Evolutionary conservation across 495 filamentous ascomycete species (phyloP), one percentile per base, ranked within the genome.

Genomic region (Penicillium ochrochloron): DNA sequence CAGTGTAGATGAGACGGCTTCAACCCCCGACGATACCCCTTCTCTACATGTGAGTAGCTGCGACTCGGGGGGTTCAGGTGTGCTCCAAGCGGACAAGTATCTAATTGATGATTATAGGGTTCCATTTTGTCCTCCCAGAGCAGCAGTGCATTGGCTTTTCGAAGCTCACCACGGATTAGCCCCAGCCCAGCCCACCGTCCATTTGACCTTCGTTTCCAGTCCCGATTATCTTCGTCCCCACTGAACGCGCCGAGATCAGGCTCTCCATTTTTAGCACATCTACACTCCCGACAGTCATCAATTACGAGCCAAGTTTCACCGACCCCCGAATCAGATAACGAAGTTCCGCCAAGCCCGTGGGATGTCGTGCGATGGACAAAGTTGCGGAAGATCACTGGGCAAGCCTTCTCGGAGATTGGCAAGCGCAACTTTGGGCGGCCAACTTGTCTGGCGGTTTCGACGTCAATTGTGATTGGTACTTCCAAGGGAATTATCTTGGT

Each of bases 341-440:
- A 93, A 46, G 85, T 84, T 5, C 82, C 84, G 0, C 82, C 76
- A 68, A 86, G 90, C 10, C 95, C 94, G 23, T 99, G 95, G 95
- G 95, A 98, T 73, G 92, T 97, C 61, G 89, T 99, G 57, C 82
- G 92, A 74, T 99, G 95, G 95, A 97, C 93, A 0, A 97, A 92
- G 73, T 74, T 99, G 62, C 91, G 88, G 71, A 97, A 93, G 69
- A 87, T 98, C 60, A 92, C 92, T 27, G 89, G 87, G 0, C 91
- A 97, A 70, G 86, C 89, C 8, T 97, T 98, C 73, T 97, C 96
- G n/a, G 96, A 99, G 73, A 85, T 89, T 52, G 95, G 94, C 39
- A 96, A 88, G 78, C 89, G 95, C 23, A 97, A 88, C 73, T 97
- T 97, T 81, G 95, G 95, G 35, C 84, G 89, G 31, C 92, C 96